These are phyloP conservation scores for Cryphonectria carpinicola DNA, from an alignment of 2,329 filamentous ascomycete species.

Conservation along the genomic window DNA sequence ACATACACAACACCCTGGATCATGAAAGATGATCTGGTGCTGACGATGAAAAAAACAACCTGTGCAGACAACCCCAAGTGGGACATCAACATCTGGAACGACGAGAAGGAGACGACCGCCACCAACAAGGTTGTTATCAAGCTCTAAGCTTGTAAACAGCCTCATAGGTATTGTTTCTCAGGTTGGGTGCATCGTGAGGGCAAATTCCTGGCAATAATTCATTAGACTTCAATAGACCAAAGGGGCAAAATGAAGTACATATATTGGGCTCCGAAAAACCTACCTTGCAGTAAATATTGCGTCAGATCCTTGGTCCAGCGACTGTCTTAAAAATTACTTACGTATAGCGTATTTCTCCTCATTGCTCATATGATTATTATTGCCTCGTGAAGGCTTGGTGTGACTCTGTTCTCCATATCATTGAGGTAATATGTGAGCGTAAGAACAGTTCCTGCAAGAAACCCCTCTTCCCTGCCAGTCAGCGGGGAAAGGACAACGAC, in stretches of 20 bases:
- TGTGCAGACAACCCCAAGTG: constrained; percentile 53
- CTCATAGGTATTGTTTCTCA: neutral
- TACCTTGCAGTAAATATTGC: neutral
- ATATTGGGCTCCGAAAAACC: neutral
- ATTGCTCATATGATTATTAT: neutral
- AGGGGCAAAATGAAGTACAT: neutral
- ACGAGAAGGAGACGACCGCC: constrained; percentile 56
- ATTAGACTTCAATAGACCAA: constrained; percentile 16
- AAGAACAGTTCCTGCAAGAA: neutral
- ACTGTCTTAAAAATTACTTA: neutral
- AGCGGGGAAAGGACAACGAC: neutral
- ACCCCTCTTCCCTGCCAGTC: neutral
- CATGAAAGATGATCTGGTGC: neutral
- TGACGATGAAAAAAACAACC: neutral
- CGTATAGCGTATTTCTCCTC: neutral
- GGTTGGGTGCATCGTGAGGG: constrained; percentile 10
- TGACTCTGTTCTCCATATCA: too few species aligned
- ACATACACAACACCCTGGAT: neutral
- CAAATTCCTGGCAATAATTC: constrained; percentile 15
- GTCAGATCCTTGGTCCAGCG: neutral
- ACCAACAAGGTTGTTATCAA: constrained; percentile 51
- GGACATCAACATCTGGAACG: constrained; percentile 60
- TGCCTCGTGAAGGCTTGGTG: too few species aligned
- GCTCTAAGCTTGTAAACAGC: constrained; percentile 24
- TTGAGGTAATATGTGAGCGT: too few species aligned